phyloP scores from a whole-genome alignment of 2,329 filamentous ascomycete species.

The Aspergillus amoenus region DNA sequence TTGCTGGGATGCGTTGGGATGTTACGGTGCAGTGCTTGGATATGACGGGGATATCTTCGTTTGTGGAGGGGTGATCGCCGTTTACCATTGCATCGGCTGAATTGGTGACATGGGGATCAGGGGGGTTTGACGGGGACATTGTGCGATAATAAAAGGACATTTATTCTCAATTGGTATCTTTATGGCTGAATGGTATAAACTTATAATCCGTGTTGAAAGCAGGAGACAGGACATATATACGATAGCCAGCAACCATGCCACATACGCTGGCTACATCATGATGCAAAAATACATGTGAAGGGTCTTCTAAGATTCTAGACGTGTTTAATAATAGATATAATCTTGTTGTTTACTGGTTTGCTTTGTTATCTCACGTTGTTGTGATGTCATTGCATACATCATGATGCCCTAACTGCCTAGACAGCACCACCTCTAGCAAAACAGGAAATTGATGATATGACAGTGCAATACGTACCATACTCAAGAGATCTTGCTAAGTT shows the following conservation, averaged over 20 bases:
- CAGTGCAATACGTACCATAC: no score
- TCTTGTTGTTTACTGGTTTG: background rate
- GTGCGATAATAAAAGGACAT: background rate
- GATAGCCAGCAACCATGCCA: background rate
- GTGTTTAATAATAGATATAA: background rate
- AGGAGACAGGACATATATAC: background rate
- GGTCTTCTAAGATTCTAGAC: background rate
- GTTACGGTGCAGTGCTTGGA: background rate
- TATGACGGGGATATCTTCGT: background rate
- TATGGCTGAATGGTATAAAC: no score
- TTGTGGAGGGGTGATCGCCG: background rate
- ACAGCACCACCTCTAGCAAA: background rate
- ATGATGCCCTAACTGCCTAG: background rate
- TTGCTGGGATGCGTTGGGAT: conserved; percentile 1
- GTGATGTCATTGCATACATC: background rate
- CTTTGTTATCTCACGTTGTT: background rate
- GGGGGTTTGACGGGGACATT: background rate
- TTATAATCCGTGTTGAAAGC: no score
- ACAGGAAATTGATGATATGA: no score
- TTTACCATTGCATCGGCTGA: background rate
- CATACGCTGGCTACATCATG: background rate
- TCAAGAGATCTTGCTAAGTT: no score
- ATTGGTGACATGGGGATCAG: background rate
- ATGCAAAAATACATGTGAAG: background rate
- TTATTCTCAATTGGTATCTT: no score